These are phyloP conservation scores for Cercospora canescens DNA, from an alignment of 2,329 filamentous ascomycete species.

Conservation along the genomic window DNA sequence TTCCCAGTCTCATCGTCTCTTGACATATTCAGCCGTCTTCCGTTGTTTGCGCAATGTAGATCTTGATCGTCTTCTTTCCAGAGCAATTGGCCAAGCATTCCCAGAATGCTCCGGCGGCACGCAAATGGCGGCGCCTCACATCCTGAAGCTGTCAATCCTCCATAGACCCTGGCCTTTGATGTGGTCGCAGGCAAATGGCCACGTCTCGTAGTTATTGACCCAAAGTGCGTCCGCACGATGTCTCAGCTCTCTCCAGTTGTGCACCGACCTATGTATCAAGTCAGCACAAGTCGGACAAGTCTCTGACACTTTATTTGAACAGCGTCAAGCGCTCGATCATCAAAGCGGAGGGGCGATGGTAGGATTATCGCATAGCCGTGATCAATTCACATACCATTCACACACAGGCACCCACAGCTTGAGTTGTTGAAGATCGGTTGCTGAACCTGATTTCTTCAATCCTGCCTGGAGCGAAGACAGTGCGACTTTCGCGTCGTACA, in stretches of 20 bases:
- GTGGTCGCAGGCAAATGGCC: constrained; percentile 7
- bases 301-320: not conserved
- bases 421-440: constrained; percentile 14
- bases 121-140: not conserved
- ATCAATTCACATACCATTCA: constrained; percentile 9
- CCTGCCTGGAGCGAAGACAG: constrained; percentile 3
- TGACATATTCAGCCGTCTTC: not conserved
- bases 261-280: constrained; percentile 8
- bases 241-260: constrained; percentile 18
- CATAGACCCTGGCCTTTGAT: constrained; percentile 10
- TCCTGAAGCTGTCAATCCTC: constrained; percentile 6
- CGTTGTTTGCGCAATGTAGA: not conserved
- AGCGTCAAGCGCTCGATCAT: not conserved
- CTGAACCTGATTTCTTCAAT: constrained; percentile 11
- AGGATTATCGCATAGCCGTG: no score
- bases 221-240: constrained; percentile 17
- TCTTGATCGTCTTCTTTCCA: not conserved
- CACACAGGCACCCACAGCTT: constrained; percentile 20
- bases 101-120: not conserved
- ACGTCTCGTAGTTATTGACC: constrained; percentile 17
- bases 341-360: not conserved
- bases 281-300: not conserved
- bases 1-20: not conserved
- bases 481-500: constrained; percentile 18
- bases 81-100: not conserved